Percentiles rank a stretch among this genome's conserved stretches.
These are phyloP conservation scores for Carpinus viminea DNA, from an alignment of 306 rosid genomes.

Conservation along the genomic window DNA sequence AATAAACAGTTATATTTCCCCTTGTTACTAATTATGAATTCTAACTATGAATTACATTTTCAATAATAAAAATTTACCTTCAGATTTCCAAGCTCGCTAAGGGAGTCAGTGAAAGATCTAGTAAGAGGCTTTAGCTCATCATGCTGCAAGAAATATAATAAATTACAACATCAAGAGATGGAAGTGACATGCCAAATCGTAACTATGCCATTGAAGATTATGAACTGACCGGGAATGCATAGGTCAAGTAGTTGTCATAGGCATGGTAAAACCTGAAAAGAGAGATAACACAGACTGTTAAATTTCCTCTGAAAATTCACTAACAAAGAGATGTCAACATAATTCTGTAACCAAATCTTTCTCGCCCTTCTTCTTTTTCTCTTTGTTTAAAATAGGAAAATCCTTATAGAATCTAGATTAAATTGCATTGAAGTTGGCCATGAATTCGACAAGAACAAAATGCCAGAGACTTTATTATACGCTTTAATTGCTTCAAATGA, in stretches of 20 bases:
- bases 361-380: not conserved
- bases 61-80: conserved; percentile 45
- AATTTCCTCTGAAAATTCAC: conserved; percentile 9
- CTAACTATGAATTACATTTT: conserved; percentile 11
- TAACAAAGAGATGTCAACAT: conserved; percentile 3
- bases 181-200: conserved; percentile 8
- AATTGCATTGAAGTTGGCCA: not conserved
- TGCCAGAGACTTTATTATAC: not conserved
- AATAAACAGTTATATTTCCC: conserved; percentile 33
- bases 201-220: conserved; percentile 15
- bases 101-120: conserved; percentile 80
- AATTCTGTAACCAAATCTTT: not conserved
- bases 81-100: conserved; percentile 90
- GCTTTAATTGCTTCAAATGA: conserved; percentile 9
- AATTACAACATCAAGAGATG: conserved; percentile 19
- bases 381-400: not conserved
- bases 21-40: conserved; percentile 15
- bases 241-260: conserved; percentile 83
- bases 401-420: not conserved
- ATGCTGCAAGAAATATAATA: conserved; percentile 57
- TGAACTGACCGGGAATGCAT: conserved; percentile 88
- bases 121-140: conserved; percentile 94
- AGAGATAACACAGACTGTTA: conserved; percentile 9
- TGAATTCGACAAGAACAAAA: not conserved
- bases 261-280: conserved; percentile 90